These are phyloP conservation scores for Pyricularia pennisetigena DNA, from an alignment of 2,329 filamentous ascomycete genomes.

Conservation along the genomic window DNA sequence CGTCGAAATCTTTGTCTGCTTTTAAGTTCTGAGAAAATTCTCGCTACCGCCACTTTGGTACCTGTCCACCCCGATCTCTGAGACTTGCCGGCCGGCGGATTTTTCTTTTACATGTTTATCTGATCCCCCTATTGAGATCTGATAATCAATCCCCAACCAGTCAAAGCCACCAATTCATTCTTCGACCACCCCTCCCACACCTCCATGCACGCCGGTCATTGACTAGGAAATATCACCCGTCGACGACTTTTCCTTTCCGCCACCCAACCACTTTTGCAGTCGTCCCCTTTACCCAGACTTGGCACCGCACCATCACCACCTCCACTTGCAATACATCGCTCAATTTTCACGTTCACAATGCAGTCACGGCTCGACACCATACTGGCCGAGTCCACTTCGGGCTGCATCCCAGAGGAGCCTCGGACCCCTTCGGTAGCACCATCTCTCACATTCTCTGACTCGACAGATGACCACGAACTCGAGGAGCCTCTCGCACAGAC, in stretches of 20 bases:
- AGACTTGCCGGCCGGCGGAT: not conserved
- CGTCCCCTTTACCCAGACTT: not conserved
- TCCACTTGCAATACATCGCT: not conserved
- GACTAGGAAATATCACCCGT: not conserved
- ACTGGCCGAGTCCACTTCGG: slow-evolving; percentile 27
- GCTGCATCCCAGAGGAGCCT: slow-evolving; percentile 35
- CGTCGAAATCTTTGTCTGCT: not conserved
- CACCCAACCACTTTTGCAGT: not conserved
- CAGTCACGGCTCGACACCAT: slow-evolving; percentile 25
- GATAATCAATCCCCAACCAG: not conserved
- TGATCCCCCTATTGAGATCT: not conserved
- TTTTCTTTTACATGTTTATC: not conserved
- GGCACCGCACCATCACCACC: not conserved
- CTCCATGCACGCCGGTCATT: not conserved
- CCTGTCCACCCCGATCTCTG: not conserved
- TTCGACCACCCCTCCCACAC: not conserved
- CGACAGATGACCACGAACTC: slow-evolving; percentile 42
- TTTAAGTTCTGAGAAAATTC: not conserved
- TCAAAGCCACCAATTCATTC: not conserved
- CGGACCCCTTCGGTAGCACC: slow-evolving; percentile 42
- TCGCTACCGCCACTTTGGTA: not conserved
- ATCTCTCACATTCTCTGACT: slow-evolving; percentile 54
- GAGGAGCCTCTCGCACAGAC: slow-evolving; percentile 27
- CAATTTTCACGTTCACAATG: slow-evolving; percentile 16
- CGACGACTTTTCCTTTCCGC: not conserved